Conservation (phyloP, 129 eudicot genomes). For the Artemisia annua region DNA sequence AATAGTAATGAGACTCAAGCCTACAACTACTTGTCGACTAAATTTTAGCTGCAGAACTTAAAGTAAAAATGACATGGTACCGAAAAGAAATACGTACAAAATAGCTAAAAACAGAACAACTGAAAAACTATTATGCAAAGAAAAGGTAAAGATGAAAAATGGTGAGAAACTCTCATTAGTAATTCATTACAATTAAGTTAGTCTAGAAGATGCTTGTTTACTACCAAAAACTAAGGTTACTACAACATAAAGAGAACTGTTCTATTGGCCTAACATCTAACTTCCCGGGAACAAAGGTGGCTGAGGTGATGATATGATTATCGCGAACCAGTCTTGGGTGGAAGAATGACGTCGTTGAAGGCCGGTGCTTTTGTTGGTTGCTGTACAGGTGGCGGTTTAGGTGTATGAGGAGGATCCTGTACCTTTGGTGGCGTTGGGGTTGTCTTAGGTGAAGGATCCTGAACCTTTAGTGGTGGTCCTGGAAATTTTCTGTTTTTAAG, state of each 20-base stretch:
- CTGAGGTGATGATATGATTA: conserved; percentile 57
- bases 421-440: conserved; percentile 9
- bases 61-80: background rate
- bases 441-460: conserved; percentile 2
- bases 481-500: conserved; percentile 13
- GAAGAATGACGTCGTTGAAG: conserved; percentile 21
- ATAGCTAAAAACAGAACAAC: too few relatives aligned
- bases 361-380: background rate
- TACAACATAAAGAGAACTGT: conserved; percentile 14
- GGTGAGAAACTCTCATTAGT: conserved; percentile 22
- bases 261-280: conserved; percentile 30
- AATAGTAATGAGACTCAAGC: background rate
- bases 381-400: conserved; percentile 8
- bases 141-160: conserved; percentile 14
- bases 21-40: background rate
- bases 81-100: too few relatives aligned
- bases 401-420: conserved; percentile 11
- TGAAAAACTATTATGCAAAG: background rate
- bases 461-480: conserved; percentile 13
- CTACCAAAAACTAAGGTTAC: conserved; percentile 25
- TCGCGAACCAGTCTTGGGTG: conserved; percentile 48
- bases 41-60: background rate
- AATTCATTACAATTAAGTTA: conserved; percentile 22
- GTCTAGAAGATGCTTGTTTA: conserved; percentile 27
- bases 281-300: conserved; percentile 61